Conservation (phyloP, 1,284 basidiomycete genomes). For the Neonothopanus nambi region DNA sequence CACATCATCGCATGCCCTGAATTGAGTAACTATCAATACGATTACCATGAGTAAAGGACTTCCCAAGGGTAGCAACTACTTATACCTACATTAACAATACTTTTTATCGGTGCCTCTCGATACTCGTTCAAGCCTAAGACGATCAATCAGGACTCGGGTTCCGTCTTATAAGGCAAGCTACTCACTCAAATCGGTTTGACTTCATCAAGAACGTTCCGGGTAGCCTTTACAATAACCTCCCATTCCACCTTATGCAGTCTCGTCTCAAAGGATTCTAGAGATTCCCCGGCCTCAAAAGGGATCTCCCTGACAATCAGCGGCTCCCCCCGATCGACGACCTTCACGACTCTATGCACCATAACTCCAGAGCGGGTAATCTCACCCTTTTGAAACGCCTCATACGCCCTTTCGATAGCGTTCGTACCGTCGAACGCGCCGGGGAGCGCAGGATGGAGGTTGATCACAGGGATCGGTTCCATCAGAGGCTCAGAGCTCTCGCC, state of each 20-base stretch:
- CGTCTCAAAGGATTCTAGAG: slow-evolving; percentile 74
- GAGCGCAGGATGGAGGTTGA: slow-evolving; percentile 96
- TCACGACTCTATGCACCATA: slow-evolving; percentile 95
- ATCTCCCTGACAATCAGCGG: slow-evolving; percentile 85
- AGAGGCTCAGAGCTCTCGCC: not conserved
- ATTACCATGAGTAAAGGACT: no score
- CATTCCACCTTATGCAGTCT: slow-evolving; percentile 87
- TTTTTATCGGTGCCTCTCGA: no score
- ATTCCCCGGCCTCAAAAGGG: slow-evolving; percentile 72
- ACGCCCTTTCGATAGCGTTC: slow-evolving; percentile 87
- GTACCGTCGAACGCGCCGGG: slow-evolving; percentile 95
- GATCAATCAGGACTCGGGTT: no score
- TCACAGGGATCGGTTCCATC: slow-evolving; percentile 71
- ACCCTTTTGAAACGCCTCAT: slow-evolving; percentile 83
- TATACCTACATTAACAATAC: no score
- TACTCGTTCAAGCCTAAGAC: no score
- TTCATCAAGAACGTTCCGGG: slow-evolving; percentile 66
- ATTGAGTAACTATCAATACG: no score
- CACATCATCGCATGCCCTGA: no score
- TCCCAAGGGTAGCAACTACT: no score
- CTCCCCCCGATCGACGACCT: slow-evolving; percentile 91
- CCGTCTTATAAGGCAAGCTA: not conserved
- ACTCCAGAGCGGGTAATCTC: slow-evolving; percentile 79
- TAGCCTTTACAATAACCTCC: slow-evolving; percentile 87
- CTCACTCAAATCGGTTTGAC: slow-evolving; percentile 19